Conservation (phyloP, 139 green algal species). For the Chlorella vulgaris region DNA sequence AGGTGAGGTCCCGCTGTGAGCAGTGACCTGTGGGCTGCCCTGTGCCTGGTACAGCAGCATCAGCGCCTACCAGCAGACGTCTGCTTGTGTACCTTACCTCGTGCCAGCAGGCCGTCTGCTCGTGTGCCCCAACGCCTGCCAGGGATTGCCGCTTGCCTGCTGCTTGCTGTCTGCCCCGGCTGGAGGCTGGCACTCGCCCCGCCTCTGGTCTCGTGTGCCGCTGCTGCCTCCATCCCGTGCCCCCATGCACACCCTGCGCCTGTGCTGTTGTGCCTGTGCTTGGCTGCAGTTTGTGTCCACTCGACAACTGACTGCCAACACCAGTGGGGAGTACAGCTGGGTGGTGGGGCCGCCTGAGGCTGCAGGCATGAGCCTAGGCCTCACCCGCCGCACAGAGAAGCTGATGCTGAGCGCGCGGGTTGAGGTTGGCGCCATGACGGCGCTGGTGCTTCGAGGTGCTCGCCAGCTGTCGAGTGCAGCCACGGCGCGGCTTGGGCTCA, state of each 20-base stretch:
- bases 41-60: too few species aligned
- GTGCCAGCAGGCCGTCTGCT: too few species aligned
- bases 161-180: too few species aligned
- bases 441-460: constrained; percentile 22
- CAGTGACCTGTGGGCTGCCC: too few species aligned
- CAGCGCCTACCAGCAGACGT: neutral
- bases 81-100: too few species aligned
- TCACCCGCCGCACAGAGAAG: constrained; percentile 32
- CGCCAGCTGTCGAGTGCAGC: constrained; percentile 1
- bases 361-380: constrained; percentile 29
- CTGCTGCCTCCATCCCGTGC: too few species aligned
- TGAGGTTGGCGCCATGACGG: constrained; percentile 44
- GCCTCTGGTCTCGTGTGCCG: too few species aligned
- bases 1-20: constrained; percentile 4
- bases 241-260: neutral
- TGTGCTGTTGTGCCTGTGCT: neutral
- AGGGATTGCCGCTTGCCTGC: too few species aligned
- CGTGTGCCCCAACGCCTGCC: too few species aligned
- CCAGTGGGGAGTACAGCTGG: constrained; percentile 43
- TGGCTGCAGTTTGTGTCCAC: constrained; percentile 25
- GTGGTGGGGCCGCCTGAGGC: constrained; percentile 32
- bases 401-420: constrained; percentile 26
- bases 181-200: too few species aligned
- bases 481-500: constrained; percentile 13
- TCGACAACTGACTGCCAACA: constrained; percentile 37